phyloP scores from a whole-genome alignment of 306 rosid genomes.

The Glycyrrhiza uralensis region DNA sequence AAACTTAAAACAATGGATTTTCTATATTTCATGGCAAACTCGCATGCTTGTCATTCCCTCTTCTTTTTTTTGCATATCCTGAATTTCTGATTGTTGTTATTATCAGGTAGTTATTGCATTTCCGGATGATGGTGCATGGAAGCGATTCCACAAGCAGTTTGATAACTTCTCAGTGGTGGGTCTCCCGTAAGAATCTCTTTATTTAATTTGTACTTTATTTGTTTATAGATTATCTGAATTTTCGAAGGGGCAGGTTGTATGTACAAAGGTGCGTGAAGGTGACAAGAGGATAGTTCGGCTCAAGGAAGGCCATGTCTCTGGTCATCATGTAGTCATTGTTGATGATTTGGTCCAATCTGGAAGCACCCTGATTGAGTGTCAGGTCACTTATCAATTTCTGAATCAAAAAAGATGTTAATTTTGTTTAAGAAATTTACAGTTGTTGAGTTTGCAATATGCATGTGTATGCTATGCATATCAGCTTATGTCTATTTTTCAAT shows the following conservation, averaged over 20 bases:
- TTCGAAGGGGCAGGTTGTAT: conserved; percentile 66
- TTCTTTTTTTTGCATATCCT: background rate
- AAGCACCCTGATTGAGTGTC: conserved; percentile 92
- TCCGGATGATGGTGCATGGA: conserved; percentile 99
- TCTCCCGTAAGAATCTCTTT: conserved; percentile 12
- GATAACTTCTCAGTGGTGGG: conserved; percentile 71
- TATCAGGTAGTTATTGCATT: conserved; percentile 92
- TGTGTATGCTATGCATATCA: no score
- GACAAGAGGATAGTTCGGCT: conserved; percentile 90
- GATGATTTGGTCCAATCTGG: conserved; percentile 99
- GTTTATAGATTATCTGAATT: conserved; percentile 11
- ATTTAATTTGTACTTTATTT: background rate
- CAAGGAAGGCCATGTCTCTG: conserved; percentile 89
- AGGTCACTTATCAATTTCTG: conserved; percentile 45
- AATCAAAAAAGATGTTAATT: background rate
- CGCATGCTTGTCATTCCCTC: background rate
- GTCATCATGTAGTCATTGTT: conserved; percentile 85
- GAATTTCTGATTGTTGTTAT: conserved; percentile 4
- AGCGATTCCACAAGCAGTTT: conserved; percentile 90
- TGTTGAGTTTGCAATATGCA: background rate
- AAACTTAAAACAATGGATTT: background rate
- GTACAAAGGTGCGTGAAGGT: conserved; percentile 92
- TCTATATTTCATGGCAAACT: background rate
- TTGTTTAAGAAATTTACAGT: background rate
- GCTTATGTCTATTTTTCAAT: background rate